Evolutionary conservation across 805 yeast species (phyloP), one percentile per base, ranked within the genome.

Genomic region (Ogataea neopini): DNA sequence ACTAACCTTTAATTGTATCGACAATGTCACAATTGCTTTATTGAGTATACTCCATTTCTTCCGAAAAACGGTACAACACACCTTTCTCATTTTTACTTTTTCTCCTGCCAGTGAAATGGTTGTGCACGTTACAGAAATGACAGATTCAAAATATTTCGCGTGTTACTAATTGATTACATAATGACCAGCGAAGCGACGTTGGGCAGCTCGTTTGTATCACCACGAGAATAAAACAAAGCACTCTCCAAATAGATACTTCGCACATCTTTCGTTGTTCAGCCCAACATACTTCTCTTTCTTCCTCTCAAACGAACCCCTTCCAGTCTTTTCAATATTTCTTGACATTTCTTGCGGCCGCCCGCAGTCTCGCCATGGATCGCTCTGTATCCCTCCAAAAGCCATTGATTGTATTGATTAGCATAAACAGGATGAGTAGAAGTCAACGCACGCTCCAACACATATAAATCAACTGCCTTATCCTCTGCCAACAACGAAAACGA

Each of bases 391-490:
- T 81, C 76, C 51, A 91, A 67, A 5, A 90, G 59, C 90, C 92
- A 84, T 35, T 68, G 64, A 57, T 80, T 83, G 63, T 90, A 90
- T 36, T 64, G 58, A 1, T 74, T 76, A 1, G 96, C 75, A 59
- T 77, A 79, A 5, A 75, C 74, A 0, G 98, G 92, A 66, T 94
- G 99, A 1, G 99, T 94, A 55, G 96, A 88, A 25, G 81, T 69
- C 15, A 94, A 77, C 0, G 99, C 98, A 58, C 98, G 73, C 66
- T 94, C 99, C 50, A 94, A 68, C 9, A 94, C 98, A 59, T 94
- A 94, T 49, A 94, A 66, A 65, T 94, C 99, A n/a, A 94, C 99
- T 3, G 98, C 98, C 66, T 88, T 90, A 60, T 92, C 98, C 59
- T 94, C 99, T 0, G 86, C 77, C 51, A 89, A 63, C 1, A 76